Evolutionary conservation across 2,329 filamentous ascomycete genomes (phyloP).

Genomic region (Diaporthe vaccinii): DNA sequence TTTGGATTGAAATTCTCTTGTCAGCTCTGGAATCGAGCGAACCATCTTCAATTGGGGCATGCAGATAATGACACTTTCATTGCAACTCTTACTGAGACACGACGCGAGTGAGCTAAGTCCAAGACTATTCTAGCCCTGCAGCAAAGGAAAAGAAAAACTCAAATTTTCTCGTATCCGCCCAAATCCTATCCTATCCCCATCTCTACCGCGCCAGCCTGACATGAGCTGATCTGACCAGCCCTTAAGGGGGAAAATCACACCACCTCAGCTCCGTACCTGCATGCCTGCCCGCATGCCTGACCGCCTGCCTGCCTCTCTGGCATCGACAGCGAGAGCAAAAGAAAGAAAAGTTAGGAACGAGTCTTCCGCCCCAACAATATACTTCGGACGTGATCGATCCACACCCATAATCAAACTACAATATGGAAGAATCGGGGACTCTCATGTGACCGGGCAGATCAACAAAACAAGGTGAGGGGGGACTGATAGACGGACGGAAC

Average conservation of each 20-base stretch:
- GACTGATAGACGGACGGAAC: neutral
- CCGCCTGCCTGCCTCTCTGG: neutral
- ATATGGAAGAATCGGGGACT: neutral
- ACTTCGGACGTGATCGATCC: neutral
- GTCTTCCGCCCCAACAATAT: neutral
- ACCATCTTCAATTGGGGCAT: too few species aligned
- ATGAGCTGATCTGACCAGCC: neutral
- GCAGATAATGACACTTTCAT: too few species aligned
- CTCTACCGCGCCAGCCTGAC: neutral
- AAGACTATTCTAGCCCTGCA: neutral
- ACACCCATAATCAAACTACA: neutral
- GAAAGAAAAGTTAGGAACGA: neutral
- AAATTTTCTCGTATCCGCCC: constrained; percentile 11
- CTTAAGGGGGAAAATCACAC: neutral
- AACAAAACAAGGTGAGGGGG: neutral
- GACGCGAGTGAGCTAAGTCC: neutral
- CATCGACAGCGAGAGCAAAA: neutral
- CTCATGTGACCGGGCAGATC: neutral
- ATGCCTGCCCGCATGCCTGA: neutral
- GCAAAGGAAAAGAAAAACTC: neutral
- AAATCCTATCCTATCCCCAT: neutral
- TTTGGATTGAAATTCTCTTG: neutral
- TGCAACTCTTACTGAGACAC: neutral
- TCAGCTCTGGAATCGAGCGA: neutral
- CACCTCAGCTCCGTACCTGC: too few species aligned